Conservation (phyloP, 495 filamentous ascomycete genomes). For the Xylaria telfairii region DNA sequence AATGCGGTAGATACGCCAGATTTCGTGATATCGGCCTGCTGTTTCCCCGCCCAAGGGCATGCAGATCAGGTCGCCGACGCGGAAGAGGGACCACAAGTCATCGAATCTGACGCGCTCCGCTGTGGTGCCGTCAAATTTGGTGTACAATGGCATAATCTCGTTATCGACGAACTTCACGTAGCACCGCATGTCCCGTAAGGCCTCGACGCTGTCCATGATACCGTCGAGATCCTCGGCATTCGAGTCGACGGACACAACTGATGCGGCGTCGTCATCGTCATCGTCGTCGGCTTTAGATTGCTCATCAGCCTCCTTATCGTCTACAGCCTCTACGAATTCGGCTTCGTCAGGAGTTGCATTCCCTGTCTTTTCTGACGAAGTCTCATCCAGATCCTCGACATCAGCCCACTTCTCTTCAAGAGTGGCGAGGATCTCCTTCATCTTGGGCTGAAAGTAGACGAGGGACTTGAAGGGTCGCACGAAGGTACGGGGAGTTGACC, state of each 20-base stretch:
- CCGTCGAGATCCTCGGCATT: constrained; percentile 38
- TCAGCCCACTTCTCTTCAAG: constrained; percentile 48
- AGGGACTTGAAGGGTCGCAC: constrained; percentile 47
- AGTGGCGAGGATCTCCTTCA: constrained; percentile 41
- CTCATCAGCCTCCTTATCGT: constrained; percentile 27
- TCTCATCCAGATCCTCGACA: constrained; percentile 37
- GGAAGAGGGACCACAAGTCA: constrained; percentile 49
- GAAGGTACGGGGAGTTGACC: constrained; percentile 42
- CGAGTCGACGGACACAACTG: constrained; percentile 34
- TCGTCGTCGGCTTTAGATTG: constrained; percentile 17
- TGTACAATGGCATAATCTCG: constrained; percentile 43
- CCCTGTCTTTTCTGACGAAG: constrained; percentile 23
- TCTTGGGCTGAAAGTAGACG: constrained; percentile 46
- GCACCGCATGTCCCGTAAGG: constrained; percentile 42
- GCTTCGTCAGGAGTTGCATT: constrained; percentile 30
- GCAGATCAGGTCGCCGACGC: constrained; percentile 44
- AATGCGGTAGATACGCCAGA: constrained; percentile 42
- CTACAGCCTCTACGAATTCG: constrained; percentile 30
- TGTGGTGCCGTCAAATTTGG: constrained; percentile 31
- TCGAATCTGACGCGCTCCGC: constrained; percentile 38
- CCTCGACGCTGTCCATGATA: constrained; percentile 40
- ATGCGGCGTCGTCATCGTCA: constrained; percentile 32
- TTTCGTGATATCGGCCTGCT: constrained; percentile 33
- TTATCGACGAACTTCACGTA: constrained; percentile 46
- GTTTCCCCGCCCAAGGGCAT: constrained; percentile 36